phyloP scores from a whole-genome alignment of 345 rosid genomes.

The Corchorus capsularis region DNA sequence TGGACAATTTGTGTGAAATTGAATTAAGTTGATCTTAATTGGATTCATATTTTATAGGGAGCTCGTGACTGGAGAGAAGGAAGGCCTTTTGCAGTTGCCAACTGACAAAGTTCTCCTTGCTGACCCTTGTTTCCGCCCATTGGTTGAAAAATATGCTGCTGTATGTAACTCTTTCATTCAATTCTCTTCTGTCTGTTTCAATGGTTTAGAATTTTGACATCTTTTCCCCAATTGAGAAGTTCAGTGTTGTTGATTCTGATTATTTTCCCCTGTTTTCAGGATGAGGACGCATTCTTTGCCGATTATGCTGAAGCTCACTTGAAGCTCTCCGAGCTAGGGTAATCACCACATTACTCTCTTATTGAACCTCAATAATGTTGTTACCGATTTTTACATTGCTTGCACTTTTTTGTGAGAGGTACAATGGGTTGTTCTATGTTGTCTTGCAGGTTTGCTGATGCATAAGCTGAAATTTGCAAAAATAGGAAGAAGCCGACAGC shows the following conservation, averaged over 20 bases:
- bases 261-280: slow-evolving; percentile 40
- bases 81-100: slow-evolving; percentile 77
- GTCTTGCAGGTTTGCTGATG: slow-evolving; percentile 58
- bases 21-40: neutral
- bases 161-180: slow-evolving; percentile 36
- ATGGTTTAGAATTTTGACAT: neutral
- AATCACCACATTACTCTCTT: neutral
- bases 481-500: slow-evolving; percentile 12
- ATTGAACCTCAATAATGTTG: too few species aligned
- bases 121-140: slow-evolving; percentile 86
- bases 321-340: slow-evolving; percentile 98
- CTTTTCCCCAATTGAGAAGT: too few species aligned
- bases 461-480: slow-evolving; percentile 27
- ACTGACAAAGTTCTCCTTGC: slow-evolving; percentile 79
- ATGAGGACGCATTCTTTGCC: slow-evolving; percentile 87
- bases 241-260: neutral
- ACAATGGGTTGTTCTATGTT: neutral
- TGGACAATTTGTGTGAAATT: neutral
- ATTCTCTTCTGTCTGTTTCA: neutral
- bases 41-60: slow-evolving; percentile 48
- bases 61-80: slow-evolving; percentile 82
- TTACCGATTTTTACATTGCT: neutral
- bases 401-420: neutral
- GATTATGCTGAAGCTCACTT: slow-evolving; percentile 82
- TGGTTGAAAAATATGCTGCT: slow-evolving; percentile 88